Evolutionary conservation across 2,329 filamentous ascomycete species (phyloP).

Genomic region (Tolypocladium cylindrosporum): DNA sequence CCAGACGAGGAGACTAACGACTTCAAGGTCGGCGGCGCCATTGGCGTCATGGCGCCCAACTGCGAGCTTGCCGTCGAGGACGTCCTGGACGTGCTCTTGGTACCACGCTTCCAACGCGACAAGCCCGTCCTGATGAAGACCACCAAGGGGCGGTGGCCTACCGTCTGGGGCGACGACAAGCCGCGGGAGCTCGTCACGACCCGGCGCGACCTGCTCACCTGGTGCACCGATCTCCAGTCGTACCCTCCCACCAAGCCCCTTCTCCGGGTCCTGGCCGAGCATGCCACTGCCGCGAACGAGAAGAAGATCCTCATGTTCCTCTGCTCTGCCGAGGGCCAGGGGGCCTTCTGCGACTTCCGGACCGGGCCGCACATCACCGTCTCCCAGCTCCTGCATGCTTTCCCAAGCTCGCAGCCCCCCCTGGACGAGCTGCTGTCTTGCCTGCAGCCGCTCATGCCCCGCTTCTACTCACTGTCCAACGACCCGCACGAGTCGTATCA

Average conservation of each 20-base stretch:
- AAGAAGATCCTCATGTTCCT: slow-evolving; percentile 82
- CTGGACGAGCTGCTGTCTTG: slow-evolving; percentile 71
- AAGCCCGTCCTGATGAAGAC: slow-evolving; percentile 76
- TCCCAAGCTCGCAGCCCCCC: slow-evolving; percentile 84
- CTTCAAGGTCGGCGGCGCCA: slow-evolving; percentile 93
- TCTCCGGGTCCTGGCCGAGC: slow-evolving; percentile 75
- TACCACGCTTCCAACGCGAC: slow-evolving; percentile 75
- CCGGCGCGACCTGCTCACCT: slow-evolving; percentile 81
- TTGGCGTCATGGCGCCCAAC: slow-evolving; percentile 88
- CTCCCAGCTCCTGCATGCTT: slow-evolving; percentile 77
- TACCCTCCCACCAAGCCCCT: slow-evolving; percentile 84
- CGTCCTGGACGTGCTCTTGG: slow-evolving; percentile 68
- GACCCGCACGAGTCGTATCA: slow-evolving; percentile 74
- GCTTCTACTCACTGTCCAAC: slow-evolving; percentile 96
- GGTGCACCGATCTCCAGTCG: slow-evolving; percentile 91
- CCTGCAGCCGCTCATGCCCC: slow-evolving; percentile 84
- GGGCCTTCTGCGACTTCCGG: slow-evolving; percentile 85
- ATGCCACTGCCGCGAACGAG: slow-evolving; percentile 71
- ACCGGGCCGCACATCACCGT: slow-evolving; percentile 81
- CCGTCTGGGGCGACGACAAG: slow-evolving; percentile 91
- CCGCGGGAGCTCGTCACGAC: slow-evolving; percentile 82
- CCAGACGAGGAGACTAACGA: slow-evolving; percentile 75
- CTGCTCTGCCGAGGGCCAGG: slow-evolving; percentile 82
- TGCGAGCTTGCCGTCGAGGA: slow-evolving; percentile 68
- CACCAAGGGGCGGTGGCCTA: slow-evolving; percentile 79